A percentile compares a stretch with the other conserved stretches of the same genome.
Evolutionary conservation across 164 flowering plant genomes (phyloP).

Genomic region (Litsea cubeba): DNA sequence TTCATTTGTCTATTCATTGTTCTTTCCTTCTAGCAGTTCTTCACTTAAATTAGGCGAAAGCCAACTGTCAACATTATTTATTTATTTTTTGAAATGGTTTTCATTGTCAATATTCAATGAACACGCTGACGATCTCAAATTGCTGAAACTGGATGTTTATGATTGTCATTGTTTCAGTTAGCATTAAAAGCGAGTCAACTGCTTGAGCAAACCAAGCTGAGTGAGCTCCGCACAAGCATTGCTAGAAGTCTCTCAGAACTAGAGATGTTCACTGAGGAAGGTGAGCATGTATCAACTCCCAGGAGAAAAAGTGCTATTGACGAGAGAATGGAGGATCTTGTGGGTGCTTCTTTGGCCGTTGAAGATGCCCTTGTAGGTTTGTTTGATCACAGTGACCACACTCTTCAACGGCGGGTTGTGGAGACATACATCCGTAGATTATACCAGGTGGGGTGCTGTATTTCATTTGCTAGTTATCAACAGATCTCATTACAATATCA

Average conservation of each 20-base stretch:
- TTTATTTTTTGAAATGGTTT: not conserved
- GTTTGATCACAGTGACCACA: constrained; percentile 97
- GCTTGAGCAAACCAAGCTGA: constrained; percentile 92
- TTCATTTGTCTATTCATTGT: not conserved
- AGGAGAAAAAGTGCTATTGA: constrained; percentile 95
- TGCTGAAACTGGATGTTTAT: constrained; percentile 5
- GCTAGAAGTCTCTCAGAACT: constrained; percentile 98
- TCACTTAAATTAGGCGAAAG: not conserved
- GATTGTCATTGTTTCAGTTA: constrained; percentile 44
- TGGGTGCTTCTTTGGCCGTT: constrained; percentile 88
- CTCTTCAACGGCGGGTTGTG: constrained; percentile 96
- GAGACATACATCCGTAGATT: constrained; percentile 93
- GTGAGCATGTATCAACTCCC: constrained; percentile 88
- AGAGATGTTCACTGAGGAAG: constrained; percentile 99
- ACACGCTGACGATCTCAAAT: not conserved
- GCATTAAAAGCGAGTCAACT: constrained; percentile 97
- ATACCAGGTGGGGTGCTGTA: constrained; percentile 68
- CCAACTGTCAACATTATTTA: not conserved
- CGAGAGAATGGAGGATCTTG: constrained; percentile 97
- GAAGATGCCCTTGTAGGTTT: constrained; percentile 98
- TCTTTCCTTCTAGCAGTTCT: not conserved
- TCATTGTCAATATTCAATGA: too few relatives aligned
- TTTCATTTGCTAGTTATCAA: not conserved
- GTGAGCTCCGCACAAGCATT: constrained; percentile 95
- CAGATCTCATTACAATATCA: not conserved